Evolutionary conservation across 768 basidiomycete species (phyloP).

Genomic region (Auricularia sp.): DNA sequence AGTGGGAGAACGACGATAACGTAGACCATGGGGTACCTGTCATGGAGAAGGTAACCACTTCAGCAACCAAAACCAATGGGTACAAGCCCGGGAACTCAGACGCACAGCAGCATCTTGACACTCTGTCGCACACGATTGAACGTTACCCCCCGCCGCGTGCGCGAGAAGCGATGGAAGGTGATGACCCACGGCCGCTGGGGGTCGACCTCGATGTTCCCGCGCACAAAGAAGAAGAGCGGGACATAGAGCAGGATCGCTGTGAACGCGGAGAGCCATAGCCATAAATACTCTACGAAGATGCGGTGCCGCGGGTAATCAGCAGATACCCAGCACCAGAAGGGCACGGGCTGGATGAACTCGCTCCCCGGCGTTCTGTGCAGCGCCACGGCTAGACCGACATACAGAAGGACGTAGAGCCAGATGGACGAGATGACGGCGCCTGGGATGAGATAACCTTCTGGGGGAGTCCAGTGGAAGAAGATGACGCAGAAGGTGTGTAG

Average conservation of each 20-base stretch:
- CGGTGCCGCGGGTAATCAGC: conserved; percentile 18
- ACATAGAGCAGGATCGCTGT: conserved; percentile 26
- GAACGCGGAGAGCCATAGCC: conserved; percentile 34
- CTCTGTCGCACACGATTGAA: conserved; percentile 3
- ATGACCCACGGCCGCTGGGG: conserved; percentile 27
- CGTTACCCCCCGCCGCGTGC: neutral
- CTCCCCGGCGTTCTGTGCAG: conserved; percentile 6
- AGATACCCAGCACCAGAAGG: conserved; percentile 31
- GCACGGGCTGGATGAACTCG: neutral
- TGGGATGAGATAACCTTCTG: conserved; percentile 14
- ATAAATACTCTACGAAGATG: conserved; percentile 34
- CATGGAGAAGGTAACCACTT: no score
- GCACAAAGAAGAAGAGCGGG: conserved; percentile 27
- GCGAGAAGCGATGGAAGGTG: neutral
- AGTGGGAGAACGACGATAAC: conserved; percentile 29
- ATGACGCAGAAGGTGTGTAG: conserved; percentile 33
- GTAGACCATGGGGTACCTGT: conserved; percentile 31
- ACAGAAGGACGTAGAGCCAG: conserved; percentile 26
- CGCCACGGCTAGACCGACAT: conserved; percentile 22
- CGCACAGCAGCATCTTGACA: conserved; percentile 9
- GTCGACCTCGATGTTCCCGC: conserved; percentile 25
- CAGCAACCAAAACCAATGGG: neutral
- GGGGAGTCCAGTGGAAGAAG: conserved; percentile 17
- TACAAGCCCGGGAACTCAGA: neutral
- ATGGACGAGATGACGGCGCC: conserved; percentile 17